Evolutionary conservation across 768 basidiomycete species (phyloP).

Genomic region (Serendipita sp.): DNA sequence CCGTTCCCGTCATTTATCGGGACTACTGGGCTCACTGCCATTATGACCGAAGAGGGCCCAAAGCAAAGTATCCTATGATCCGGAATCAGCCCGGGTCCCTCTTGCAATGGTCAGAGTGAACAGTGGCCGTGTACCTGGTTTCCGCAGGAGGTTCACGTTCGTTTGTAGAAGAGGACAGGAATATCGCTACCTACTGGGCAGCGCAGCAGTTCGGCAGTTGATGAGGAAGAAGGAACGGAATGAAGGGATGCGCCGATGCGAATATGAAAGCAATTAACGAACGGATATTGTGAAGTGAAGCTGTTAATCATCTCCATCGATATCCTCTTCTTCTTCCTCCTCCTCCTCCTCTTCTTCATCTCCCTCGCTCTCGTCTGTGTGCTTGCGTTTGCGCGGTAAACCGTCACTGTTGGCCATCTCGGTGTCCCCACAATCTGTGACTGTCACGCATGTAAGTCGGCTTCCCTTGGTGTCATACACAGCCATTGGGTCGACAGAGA

Average conservation of each 20-base stretch:
- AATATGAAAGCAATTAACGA: too few species aligned
- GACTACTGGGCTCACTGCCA: too few species aligned
- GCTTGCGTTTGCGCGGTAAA: constrained; percentile 24
- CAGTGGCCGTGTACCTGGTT: background rate
- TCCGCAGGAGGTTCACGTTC: background rate
- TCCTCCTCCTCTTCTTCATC: constrained; percentile 22
- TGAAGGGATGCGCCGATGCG: too few species aligned
- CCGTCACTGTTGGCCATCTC: constrained; percentile 12
- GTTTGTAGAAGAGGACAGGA: background rate
- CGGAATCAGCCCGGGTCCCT: too few species aligned
- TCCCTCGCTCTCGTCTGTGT: constrained; percentile 19
- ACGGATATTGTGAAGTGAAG: too few species aligned
- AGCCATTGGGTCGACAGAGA: constrained; percentile 36
- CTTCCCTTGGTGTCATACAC: constrained; percentile 76
- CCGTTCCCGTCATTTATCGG: too few species aligned
- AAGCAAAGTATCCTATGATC: too few species aligned
- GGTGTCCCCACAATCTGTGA: constrained; percentile 33
- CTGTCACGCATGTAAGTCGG: constrained; percentile 56
- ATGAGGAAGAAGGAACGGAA: too few species aligned
- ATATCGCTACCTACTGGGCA: too few species aligned
- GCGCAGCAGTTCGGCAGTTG: too few species aligned
- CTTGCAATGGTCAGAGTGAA: too few species aligned
- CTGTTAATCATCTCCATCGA: constrained; percentile 12
- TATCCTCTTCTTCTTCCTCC: constrained; percentile 12
- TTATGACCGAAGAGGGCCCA: too few species aligned